Evolutionary conservation across 1,139 yeast species (phyloP), one percentile per base, ranked within the genome.

Genomic region (Geotrichum reessii): DNA sequence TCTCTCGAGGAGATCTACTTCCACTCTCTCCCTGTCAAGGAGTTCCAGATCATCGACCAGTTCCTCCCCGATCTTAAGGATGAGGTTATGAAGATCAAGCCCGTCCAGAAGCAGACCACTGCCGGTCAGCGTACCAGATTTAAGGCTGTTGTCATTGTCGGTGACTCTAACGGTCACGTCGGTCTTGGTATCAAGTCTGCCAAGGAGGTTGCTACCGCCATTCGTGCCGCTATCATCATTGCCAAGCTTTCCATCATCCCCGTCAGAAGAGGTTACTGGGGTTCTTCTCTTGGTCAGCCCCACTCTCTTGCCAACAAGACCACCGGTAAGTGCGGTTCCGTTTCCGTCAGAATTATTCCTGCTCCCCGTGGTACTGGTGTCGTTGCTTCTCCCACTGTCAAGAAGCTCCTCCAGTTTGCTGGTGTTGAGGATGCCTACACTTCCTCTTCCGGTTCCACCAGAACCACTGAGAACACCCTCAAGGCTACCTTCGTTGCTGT

Each of bases 361-460:
- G 99, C 99, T 71, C 99, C 99, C 86, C 95, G 99, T 86, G 99
- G 99, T 92, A 91, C 96, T 79, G 98, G 98, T 87, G 90, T 93
- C 77, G 97, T 93, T 73, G 99, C 99, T 76, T 95, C 99, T 72
- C 99, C 99, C 79, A 97, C 96, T 72, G 98, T 93, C 79, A 93
- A 91, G 88, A 91, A 91, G 83, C 86, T 93, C 81, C 83, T 95
- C 83, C 96, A 92, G 84, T 88, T 93, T 78, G 99, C 98, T 76
- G 99, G 99, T 89, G 88, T 93, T 79, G 96, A 92, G 82, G 99
- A 93, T 82, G 96, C 95, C 73, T 93, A 92, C 90, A 95, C 99
- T 73, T 85, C 96, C 73, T 92, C 99, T 74, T 84, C 95, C 70
- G 99, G 99, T 82, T 89, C 97, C 74, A 95, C 99, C 84, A 91